Percentiles rank a stretch among this genome's conserved stretches.
phyloP scores from a whole-genome alignment of 768 basidiomycete species.

The Chalciporus chontae region DNA sequence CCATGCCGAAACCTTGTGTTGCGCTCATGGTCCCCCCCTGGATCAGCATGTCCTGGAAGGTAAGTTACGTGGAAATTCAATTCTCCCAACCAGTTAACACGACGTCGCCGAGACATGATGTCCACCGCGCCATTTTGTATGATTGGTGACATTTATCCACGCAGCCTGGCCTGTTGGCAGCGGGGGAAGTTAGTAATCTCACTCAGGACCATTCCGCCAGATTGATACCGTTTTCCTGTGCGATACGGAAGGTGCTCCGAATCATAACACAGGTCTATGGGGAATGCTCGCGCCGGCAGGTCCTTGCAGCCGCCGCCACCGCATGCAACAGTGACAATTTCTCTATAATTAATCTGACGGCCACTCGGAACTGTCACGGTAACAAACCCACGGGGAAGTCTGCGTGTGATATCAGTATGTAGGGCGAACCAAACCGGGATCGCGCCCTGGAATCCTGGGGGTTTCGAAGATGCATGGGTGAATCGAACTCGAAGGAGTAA shows the following conservation, averaged over 20 bases:
- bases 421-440: background rate
- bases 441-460: background rate
- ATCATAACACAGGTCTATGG: too few relatives aligned
- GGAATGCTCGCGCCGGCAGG: background rate
- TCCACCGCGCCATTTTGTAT: too few relatives aligned
- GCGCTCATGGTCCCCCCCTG: too few relatives aligned
- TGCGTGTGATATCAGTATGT: too few relatives aligned
- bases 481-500: too few relatives aligned
- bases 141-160: background rate
- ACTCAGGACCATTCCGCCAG: background rate
- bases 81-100: too few relatives aligned
- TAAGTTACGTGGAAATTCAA: background rate
- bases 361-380: too few relatives aligned
- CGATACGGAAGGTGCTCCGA: background rate
- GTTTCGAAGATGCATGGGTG: background rate
- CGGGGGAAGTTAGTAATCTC: background rate
- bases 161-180: background rate
- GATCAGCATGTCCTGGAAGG: too few relatives aligned
- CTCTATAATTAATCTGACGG: too few relatives aligned
- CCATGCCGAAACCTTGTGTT: too few relatives aligned
- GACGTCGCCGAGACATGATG: too few relatives aligned
- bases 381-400: background rate
- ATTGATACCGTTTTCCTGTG: background rate
- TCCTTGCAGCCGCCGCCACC: conserved; percentile 26
- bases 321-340: conserved; percentile 4